A percentile compares a stretch with the other conserved stretches of the same genome.
Evolutionary conservation across 768 basidiomycete genomes (phyloP).

Genomic region (Leccinum longicurvipes): DNA sequence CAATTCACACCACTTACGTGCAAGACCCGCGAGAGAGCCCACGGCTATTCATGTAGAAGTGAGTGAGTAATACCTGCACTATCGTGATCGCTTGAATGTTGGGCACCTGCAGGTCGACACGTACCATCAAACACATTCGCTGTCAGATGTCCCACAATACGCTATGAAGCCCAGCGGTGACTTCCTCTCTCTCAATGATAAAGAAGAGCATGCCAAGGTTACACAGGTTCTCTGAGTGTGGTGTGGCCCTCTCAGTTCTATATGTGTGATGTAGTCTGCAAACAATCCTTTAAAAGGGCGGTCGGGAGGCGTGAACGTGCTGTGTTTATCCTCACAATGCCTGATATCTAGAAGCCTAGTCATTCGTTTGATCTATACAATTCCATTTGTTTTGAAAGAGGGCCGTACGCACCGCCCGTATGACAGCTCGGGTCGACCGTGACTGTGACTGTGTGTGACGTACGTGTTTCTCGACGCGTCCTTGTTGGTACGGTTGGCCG

Average conservation of each 20-base stretch:
- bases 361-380: slow-evolving; percentile 6
- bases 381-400: neutral
- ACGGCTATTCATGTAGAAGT: slow-evolving; percentile 36
- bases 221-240: slow-evolving; percentile 12
- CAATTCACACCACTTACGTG: slow-evolving; percentile 15
- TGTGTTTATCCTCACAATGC: neutral
- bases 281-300: neutral
- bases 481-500: slow-evolving; percentile 11
- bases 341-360: slow-evolving; percentile 4
- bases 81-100: slow-evolving; percentile 1
- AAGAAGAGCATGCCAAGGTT: slow-evolving; percentile 15
- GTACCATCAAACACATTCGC: slow-evolving; percentile 23
- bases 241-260: neutral
- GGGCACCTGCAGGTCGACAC: slow-evolving; percentile 26
- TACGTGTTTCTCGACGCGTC: slow-evolving; percentile 25
- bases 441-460: slow-evolving; percentile 25
- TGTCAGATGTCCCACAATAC: slow-evolving; percentile 23
- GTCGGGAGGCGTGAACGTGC: neutral
- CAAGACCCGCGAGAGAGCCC: slow-evolving; percentile 14
- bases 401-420: no score
- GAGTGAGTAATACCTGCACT: neutral
- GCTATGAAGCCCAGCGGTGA: slow-evolving; percentile 22
- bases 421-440: no score
- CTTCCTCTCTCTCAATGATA: slow-evolving; percentile 23
- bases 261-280: neutral